Evolutionary conservation across 495 filamentous ascomycete species (phyloP).

Genomic region (Chaetomium fimeti): DNA sequence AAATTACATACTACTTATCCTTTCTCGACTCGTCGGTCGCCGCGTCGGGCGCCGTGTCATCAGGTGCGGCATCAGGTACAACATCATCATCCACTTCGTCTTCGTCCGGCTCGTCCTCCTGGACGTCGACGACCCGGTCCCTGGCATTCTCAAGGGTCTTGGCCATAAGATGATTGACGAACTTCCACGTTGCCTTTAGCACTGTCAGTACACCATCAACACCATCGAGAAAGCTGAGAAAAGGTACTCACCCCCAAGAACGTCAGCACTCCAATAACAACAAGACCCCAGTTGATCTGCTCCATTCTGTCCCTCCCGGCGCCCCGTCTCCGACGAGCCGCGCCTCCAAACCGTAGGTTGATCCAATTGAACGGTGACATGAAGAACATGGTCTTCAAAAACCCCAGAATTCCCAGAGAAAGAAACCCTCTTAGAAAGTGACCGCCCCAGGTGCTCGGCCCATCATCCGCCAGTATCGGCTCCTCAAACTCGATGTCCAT

Average conservation of each 20-base stretch:
- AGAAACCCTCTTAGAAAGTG: slow-evolving; percentile 89
- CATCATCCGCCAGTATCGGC: slow-evolving; percentile 42
- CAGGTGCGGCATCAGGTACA: not conserved
- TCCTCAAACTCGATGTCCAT: slow-evolving; percentile 34
- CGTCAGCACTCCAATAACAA: slow-evolving; percentile 74
- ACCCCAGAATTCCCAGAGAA: slow-evolving; percentile 78
- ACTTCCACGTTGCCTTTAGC: slow-evolving; percentile 72
- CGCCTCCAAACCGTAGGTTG: slow-evolving; percentile 59
- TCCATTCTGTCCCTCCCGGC: slow-evolving; percentile 72
- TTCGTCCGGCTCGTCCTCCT: slow-evolving; percentile 69
- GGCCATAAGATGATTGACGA: slow-evolving; percentile 67
- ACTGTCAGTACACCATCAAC: slow-evolving; percentile 26
- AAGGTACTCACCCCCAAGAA: slow-evolving; percentile 71
- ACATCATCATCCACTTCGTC: slow-evolving; percentile 51
- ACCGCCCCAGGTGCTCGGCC: slow-evolving; percentile 61
- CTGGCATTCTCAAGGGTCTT: slow-evolving; percentile 70
- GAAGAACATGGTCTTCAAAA: slow-evolving; percentile 74
- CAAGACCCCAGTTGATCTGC: slow-evolving; percentile 70
- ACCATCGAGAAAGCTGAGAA: not conserved
- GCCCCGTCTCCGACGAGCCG: slow-evolving; percentile 50
- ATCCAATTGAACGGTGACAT: slow-evolving; percentile 74
- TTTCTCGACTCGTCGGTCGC: slow-evolving; percentile 30
- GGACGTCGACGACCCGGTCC: slow-evolving; percentile 78
- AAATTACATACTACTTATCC: slow-evolving; percentile 12
- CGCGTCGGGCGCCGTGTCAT: slow-evolving; percentile 2